Evolutionary conservation across 2,329 filamentous ascomycete genomes (phyloP).

Genomic region (Trichoderma polysporum): DNA sequence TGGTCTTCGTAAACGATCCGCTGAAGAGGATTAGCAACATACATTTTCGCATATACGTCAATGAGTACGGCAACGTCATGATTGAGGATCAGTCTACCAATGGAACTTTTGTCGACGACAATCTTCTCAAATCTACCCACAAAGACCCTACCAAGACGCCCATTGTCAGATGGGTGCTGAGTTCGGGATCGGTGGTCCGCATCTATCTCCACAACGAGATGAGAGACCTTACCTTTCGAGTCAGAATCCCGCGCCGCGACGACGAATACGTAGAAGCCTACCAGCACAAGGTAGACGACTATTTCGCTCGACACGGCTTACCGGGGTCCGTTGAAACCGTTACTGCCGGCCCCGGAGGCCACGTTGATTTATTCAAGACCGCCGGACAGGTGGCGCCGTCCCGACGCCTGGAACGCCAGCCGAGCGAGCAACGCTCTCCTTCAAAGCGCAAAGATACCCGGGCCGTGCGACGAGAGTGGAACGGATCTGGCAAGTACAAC

Average conservation of each 20-base stretch:
- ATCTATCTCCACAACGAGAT: conserved; percentile 56
- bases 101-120: conserved; percentile 80
- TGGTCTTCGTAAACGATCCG: conserved; percentile 65
- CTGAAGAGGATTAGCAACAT: conserved; percentile 80
- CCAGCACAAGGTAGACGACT: conserved; percentile 65
- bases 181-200: conserved; percentile 70
- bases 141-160: conserved; percentile 37
- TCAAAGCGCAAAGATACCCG: conserved; percentile 30
- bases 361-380: conserved; percentile 39
- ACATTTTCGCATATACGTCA: conserved; percentile 95
- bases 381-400: conserved; percentile 13
- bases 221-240: conserved; percentile 73
- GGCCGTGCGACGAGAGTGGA: conserved; percentile 64
- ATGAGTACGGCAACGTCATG: conserved; percentile 83
- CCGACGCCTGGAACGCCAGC: conserved; percentile 5
- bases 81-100: conserved; percentile 95
- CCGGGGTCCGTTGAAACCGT: conserved; percentile 41
- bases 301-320: conserved; percentile 50
- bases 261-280: conserved; percentile 65
- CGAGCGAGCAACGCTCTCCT: conserved; percentile 20
- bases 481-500: conserved; percentile 81
- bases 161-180: conserved; percentile 58
- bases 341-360: conserved; percentile 48
- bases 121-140: conserved; percentile 54
- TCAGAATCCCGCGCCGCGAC: conserved; percentile 77